phyloP scores from a whole-genome alignment of 2,329 filamentous ascomycete genomes.

The Xylaria polymorpha region DNA sequence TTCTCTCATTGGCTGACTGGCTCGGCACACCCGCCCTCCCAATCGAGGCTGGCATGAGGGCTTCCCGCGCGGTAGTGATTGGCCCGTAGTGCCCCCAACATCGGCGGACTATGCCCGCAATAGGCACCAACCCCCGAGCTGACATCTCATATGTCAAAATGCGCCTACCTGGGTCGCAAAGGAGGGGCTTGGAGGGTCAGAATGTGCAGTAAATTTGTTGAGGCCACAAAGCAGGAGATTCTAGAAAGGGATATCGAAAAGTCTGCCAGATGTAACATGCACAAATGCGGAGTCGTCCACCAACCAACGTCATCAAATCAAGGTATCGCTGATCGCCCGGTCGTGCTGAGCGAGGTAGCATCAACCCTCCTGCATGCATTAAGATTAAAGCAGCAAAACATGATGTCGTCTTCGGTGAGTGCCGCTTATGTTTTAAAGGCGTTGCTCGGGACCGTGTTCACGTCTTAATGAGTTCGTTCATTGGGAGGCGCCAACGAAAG shows the following conservation, averaged over 20 bases:
- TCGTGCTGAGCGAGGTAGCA: not conserved
- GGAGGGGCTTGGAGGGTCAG: not conserved
- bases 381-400: not conserved
- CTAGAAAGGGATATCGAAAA: conserved; percentile 23
- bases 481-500: not conserved
- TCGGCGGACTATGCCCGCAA: not conserved
- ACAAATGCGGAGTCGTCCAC: not conserved
- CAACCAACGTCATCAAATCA: conserved; percentile 9
- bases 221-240: not conserved
- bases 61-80: conserved; percentile 23
- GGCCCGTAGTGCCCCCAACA: not conserved
- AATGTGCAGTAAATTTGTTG: not conserved
- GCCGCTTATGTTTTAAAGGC: not conserved
- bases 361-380: not conserved
- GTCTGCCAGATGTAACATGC: not conserved
- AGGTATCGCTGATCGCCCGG: conserved; percentile 13
- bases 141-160: conserved; percentile 5
- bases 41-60: conserved; percentile 9
- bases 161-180: conserved; percentile 4
- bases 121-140: conserved; percentile 17
- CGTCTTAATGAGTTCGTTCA: not conserved
- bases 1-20: not conserved
- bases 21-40: not conserved
- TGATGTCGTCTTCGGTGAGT: not conserved
- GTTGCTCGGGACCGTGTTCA: too few species aligned